A percentile compares a stretch with the other conserved stretches of the same genome.
Conservation (phyloP, 1,139 yeast species). For the Komagataea norvegica region DNA sequence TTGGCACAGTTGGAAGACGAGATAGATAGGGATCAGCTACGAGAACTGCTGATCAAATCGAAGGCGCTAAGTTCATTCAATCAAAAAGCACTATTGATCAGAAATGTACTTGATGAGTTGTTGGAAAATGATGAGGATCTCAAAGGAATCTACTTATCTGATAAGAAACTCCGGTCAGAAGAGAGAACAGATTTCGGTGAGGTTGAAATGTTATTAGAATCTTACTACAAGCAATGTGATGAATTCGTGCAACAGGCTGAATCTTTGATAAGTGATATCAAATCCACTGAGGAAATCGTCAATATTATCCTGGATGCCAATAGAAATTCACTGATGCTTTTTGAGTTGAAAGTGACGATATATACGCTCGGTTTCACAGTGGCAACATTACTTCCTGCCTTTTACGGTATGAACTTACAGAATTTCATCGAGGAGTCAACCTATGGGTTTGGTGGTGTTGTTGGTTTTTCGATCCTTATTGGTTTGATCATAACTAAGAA, state of each 20-base stretch:
- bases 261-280: conserved; percentile 61
- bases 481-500: conserved; percentile 37
- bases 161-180: conserved; percentile 27
- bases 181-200: conserved; percentile 53
- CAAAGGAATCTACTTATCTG: conserved; percentile 62
- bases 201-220: conserved; percentile 68
- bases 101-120: conserved; percentile 82
- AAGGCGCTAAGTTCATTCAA: conserved; percentile 76
- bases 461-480: conserved; percentile 34
- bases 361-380: conserved; percentile 55
- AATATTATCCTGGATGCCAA: conserved; percentile 75
- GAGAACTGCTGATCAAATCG: conserved; percentile 74
- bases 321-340: conserved; percentile 70
- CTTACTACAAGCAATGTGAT: conserved; percentile 73
- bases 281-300: conserved; percentile 76
- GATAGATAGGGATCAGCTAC: conserved; percentile 77
- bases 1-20: conserved; percentile 79
- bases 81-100: conserved; percentile 77
- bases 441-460: conserved; percentile 41
- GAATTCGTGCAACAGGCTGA: conserved; percentile 79
- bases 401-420: conserved; percentile 78
- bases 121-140: conserved; percentile 81
- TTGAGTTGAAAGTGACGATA: conserved; percentile 64
- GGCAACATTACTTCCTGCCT: conserved; percentile 67
- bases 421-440: conserved; percentile 69